Evolutionary conservation across 148 eudicot species (phyloP).

Genomic region (Mesembryanthemum crystallinum): DNA sequence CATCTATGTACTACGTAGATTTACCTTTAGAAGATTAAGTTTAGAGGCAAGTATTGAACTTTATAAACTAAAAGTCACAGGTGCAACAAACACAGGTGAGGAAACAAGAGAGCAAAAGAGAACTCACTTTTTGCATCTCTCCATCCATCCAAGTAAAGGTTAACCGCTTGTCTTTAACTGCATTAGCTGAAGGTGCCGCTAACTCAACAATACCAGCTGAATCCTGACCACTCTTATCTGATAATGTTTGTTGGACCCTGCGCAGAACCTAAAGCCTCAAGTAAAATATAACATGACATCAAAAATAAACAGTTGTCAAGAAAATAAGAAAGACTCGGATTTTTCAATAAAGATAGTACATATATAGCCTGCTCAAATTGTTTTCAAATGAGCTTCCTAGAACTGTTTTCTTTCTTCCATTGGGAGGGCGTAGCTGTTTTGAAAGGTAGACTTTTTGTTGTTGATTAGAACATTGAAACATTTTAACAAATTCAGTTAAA

Average conservation of each 20-base stretch:
- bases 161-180: constrained; percentile 66
- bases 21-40: no score
- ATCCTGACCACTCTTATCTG: constrained; percentile 37
- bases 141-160: constrained; percentile 97
- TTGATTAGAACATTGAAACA: neutral
- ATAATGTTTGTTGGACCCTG: constrained; percentile 68
- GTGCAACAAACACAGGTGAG: neutral
- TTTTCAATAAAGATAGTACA: neutral
- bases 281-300: constrained; percentile 24
- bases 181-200: constrained; percentile 47
- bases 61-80: no score
- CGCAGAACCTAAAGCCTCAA: constrained; percentile 67
- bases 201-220: constrained; percentile 32
- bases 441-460: neutral
- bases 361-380: neutral
- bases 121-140: constrained; percentile 76
- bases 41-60: no score
- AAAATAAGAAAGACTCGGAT: neutral
- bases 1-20: no score
- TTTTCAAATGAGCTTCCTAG: neutral
- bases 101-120: neutral
- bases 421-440: neutral
- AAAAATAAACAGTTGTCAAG: neutral
- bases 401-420: neutral
- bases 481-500: neutral